phyloP scores from a whole-genome alignment of 1,284 basidiomycete genomes.

The Sanguinoderma infundibulare region DNA sequence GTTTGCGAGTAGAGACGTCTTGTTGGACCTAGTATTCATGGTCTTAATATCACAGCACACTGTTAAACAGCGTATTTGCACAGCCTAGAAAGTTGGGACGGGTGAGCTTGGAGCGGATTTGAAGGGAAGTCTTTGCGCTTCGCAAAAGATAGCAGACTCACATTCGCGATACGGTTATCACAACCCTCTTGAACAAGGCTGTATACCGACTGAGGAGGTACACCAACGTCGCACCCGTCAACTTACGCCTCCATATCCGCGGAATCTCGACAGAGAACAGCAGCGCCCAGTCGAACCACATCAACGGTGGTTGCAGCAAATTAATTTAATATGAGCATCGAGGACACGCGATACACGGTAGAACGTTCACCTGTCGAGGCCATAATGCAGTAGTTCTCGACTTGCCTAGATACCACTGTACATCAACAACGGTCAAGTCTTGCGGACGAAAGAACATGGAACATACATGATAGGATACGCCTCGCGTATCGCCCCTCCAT shows the following conservation, averaged over 20 bases:
- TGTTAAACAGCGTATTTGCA: no score
- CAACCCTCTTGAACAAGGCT: slow-evolving; percentile 8
- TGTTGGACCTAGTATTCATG: no score
- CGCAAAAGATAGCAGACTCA: no score
- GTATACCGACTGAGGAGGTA: slow-evolving; percentile 19
- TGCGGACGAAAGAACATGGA: not conserved
- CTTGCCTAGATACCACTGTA: not conserved
- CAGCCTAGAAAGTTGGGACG: no score
- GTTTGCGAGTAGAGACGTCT: no score
- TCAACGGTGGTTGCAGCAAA: not conserved
- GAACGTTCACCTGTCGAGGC: slow-evolving; percentile 11
- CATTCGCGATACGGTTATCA: no score
- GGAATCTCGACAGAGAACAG: slow-evolving; percentile 8
- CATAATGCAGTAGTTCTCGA: slow-evolving; percentile 16
- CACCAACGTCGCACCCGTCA: slow-evolving; percentile 11
- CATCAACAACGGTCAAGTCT: not conserved
- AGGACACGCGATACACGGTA: no score
- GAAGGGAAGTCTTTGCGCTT: no score
- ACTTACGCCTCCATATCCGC: slow-evolving; percentile 17
- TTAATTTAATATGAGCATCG: no score
- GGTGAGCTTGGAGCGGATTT: no score
- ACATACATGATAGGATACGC: not conserved
- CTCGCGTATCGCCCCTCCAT: not conserved
- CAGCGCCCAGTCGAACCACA: slow-evolving; percentile 16
- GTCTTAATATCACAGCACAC: no score